Conservation (phyloP, 257 asterid species). For the Asclepias syriaca region DNA sequence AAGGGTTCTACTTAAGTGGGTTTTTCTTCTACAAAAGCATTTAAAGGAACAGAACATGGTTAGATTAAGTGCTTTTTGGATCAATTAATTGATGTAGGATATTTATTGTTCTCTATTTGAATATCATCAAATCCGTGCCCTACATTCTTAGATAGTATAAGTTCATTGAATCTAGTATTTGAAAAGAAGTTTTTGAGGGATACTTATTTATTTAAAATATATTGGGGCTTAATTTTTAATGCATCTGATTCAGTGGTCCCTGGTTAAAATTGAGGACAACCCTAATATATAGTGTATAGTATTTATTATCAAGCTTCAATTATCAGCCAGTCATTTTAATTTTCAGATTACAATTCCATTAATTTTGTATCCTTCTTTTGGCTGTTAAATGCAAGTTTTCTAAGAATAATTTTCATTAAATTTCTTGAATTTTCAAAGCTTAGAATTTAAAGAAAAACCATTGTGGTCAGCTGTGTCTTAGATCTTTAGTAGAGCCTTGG, state of each 20-base stretch:
- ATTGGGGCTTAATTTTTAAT: not conserved
- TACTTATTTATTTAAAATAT: not conserved
- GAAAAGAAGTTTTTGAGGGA: not conserved
- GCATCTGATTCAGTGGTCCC: conserved; percentile 2
- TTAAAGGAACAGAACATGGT: not conserved
- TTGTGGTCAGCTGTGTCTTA: not conserved
- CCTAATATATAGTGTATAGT: not conserved
- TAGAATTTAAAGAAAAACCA: not conserved
- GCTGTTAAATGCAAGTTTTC: not conserved
- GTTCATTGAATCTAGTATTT: conserved; percentile 1
- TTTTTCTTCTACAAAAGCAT: not conserved
- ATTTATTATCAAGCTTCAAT: conserved; percentile 1
- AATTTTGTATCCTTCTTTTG: not conserved
- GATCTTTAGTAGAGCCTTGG: conserved; percentile 1
- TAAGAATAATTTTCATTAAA: not conserved
- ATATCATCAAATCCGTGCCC: not conserved
- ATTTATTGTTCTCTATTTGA: not conserved
- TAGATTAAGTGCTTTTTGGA: not conserved
- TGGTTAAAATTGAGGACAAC: not conserved
- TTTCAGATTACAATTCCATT: not conserved
- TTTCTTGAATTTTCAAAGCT: not conserved
- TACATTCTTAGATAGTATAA: not conserved
- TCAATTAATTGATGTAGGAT: not conserved
- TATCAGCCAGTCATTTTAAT: conserved; percentile 1
- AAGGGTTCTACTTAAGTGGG: conserved; percentile 2